Base-by-base conservation (phyloP, 2,329 filamentous ascomycete genomes). In the Cytospora mali region DNA sequence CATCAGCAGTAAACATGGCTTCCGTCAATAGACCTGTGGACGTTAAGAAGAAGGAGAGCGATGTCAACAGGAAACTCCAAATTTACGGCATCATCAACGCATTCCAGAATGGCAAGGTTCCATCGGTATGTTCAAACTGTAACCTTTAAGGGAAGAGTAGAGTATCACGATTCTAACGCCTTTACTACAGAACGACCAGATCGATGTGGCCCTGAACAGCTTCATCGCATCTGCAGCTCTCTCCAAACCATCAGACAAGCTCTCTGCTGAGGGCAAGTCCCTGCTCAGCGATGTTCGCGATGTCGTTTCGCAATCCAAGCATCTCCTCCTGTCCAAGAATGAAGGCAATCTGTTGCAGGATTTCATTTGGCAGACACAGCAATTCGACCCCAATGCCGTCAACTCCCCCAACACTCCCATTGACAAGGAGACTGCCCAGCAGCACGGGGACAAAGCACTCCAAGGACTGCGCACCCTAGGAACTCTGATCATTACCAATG, bases 51-150 rank as follows among this genome's bases (percentile, higher is more conserved):
- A 94, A 93, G 84, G 92, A 96, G 80, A 84, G 84, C 69, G 88
- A 97, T 75, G 89, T 98, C 78, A 95, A 95, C 78, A 87, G 88
- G 75, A 99, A 99, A 82, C 88, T 99, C 57, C 93, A 97, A 78
- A 79, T 98, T 42, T 99, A 96, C 72, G 95, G 94, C 72, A 97
- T 98, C 76, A 85, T 88, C 77, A 78, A 75, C 81, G 94, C 93
- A 58, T 97, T 98, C 76, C 83, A 90, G 73, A 85, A 88, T 69
- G 93, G 93, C 80, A 98, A 97, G 77, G 88, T 93, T 52, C 94
- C 94, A 66, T 96, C 93, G 71, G 87, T 93, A 85, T 74, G 88
- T 80, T 55, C 16, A 33, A 5, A 10, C 33, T 21, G 5, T 35
- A 2, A 18, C 5, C 27, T 25, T 25, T 11, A 13, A 2, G 10